Evolutionary conservation across 768 basidiomycete species (phyloP), one percentile per base, ranked within the genome.

Genomic region (Rubroboletus pulcherrimus): DNA sequence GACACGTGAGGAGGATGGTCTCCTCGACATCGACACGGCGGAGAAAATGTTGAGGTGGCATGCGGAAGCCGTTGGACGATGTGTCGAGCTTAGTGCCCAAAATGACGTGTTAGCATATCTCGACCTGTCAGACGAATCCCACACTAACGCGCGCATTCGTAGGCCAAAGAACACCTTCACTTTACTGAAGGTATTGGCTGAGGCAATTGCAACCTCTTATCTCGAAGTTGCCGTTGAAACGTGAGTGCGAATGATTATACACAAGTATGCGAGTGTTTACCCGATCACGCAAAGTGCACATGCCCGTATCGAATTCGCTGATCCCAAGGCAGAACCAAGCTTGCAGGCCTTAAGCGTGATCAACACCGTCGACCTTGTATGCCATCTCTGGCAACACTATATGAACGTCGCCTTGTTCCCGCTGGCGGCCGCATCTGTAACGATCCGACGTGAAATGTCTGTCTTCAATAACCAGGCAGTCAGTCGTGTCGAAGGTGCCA

Each of bases 11-110:
- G 87, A 89, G 58, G 96, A 98, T 65, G 96, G 96, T 11, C 62
- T 84, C 33, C 73, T 98, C 35, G 86, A 76, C 44, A 73, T 97
- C 3, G 83, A 85, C 39, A 75, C 84, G 10, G 91, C 93, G 2
- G 93, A 96, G 75, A 87, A 81, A 63, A 94, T 98, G 86, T 75
- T 98, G 15, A 91, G 86, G 70, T 98, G 96, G 94, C 97, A 99
- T 71, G 96, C 97, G 2, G 97, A 99, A 69, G 92, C 94, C 5
- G 86, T 97, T 30, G 96, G 97, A 5, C 77, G 97, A 62, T 95
- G 93, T 60, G 91, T 95, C 11, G 97, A 98, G 71, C 75, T 99
- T 45, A 94, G 86, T 65, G 72, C 86, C 11, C 66, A 81, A 8
- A 85, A 82, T 41, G 97, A 99, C 65, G 84, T 95, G 93, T 97